A percentile compares a stretch with the other conserved stretches of the same genome.
phyloP scores from a whole-genome alignment of 805 yeast species.

The Saturnispora hagleri region DNA sequence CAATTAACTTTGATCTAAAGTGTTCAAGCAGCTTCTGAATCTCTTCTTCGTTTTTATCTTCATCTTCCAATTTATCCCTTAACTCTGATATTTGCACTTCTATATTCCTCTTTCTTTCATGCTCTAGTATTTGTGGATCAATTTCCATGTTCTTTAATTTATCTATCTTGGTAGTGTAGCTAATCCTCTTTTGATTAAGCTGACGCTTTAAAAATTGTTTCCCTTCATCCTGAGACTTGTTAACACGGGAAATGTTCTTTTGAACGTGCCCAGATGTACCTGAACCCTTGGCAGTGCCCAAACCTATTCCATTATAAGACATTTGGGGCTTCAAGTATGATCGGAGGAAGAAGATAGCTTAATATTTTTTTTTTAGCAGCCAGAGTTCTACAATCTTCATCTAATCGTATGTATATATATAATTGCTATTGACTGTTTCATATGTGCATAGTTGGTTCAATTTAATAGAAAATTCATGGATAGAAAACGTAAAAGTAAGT shows the following conservation, averaged over 20 bases:
- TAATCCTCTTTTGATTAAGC: constrained; percentile 8
- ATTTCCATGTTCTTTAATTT: constrained; percentile 4
- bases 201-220: constrained; percentile 34
- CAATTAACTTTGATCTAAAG: constrained; percentile 14
- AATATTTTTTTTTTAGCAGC: background rate
- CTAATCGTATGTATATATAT: background rate
- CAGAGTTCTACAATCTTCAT: background rate
- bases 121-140: constrained; percentile 27
- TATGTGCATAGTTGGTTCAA: background rate
- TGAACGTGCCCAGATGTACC: constrained; percentile 58
- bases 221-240: constrained; percentile 21
- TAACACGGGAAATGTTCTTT: constrained; percentile 29
- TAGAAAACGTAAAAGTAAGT: constrained; percentile 16
- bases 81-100: constrained; percentile 43
- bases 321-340: constrained; percentile 19
- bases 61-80: constrained; percentile 44
- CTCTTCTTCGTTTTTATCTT: constrained; percentile 27
- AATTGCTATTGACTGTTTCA: background rate
- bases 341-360: background rate
- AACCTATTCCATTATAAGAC: constrained; percentile 53
- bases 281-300: constrained; percentile 48
- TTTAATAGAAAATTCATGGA: background rate
- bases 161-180: constrained; percentile 11
- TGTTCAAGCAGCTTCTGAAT: constrained; percentile 26
- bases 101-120: constrained; percentile 30